Percentiles rank a stretch among this genome's conserved stretches.
Conservation (phyloP, 2,329 filamentous ascomycete species). For the Escovopsis sp. region DNA sequence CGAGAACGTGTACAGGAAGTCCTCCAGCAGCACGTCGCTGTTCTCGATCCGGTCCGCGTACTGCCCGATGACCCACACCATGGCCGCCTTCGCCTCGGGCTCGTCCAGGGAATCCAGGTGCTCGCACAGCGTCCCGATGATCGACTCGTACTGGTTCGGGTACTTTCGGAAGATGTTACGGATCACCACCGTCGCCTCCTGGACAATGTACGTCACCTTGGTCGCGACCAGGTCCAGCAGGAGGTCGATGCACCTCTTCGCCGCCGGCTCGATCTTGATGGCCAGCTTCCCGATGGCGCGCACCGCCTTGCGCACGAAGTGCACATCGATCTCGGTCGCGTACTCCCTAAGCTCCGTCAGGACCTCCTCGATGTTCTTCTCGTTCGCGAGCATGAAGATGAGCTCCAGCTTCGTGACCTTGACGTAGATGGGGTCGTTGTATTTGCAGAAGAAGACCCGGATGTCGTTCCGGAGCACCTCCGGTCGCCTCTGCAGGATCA, state of each 20-base stretch:
- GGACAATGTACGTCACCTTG: conserved; percentile 98
- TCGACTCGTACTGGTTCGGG: conserved; percentile 95
- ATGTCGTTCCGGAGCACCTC: conserved; percentile 95
- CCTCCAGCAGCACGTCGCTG: conserved; percentile 81
- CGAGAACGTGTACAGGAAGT: conserved; percentile 85
- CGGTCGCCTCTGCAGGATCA: conserved; percentile 84
- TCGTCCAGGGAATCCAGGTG: conserved; percentile 94
- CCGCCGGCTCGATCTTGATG: conserved; percentile 96
- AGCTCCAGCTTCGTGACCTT: conserved; percentile 98
- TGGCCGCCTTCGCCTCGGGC: conserved; percentile 92
- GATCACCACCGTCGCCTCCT: conserved; percentile 97
- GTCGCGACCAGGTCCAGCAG: conserved; percentile 87
- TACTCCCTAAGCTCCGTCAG: conserved; percentile 90
- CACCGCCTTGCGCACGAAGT: conserved; percentile 96
- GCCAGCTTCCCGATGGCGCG: conserved; percentile 94
- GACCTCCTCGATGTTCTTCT: conserved; percentile 91
- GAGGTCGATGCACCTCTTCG: conserved; percentile 80
- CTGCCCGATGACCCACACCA: conserved; percentile 99
- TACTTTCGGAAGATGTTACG: conserved; percentile 99
- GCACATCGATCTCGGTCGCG: conserved; percentile 94
- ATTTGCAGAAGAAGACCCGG: conserved; percentile 98
- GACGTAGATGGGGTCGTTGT: conserved; percentile 98
- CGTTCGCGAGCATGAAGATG: conserved; percentile 96
- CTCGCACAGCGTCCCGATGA: conserved; percentile 89
- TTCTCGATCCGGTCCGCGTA: conserved; percentile 97